Percentiles rank a stretch among this genome's conserved stretches.
Conservation (phyloP, 345 rosid species). For the Aquilaria sinensis region DNA sequence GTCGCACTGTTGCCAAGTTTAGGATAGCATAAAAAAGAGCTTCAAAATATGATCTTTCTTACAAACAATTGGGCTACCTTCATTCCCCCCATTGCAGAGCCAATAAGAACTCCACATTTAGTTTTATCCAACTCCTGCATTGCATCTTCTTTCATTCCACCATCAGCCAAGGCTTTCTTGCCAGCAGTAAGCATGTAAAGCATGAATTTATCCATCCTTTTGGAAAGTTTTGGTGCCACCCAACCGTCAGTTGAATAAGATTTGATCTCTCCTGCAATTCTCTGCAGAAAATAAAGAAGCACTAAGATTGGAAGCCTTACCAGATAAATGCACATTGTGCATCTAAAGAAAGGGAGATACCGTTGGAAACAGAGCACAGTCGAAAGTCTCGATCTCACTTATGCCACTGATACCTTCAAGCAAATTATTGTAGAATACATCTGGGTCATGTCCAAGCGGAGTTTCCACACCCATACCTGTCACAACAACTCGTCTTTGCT, state of each 20-base stretch:
- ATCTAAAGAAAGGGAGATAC: slow-evolving; percentile 29
- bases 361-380: slow-evolving; percentile 74
- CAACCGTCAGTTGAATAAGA: slow-evolving; percentile 79
- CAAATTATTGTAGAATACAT: slow-evolving; percentile 76
- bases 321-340: slow-evolving; percentile 14
- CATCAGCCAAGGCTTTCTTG: slow-evolving; percentile 89
- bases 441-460: slow-evolving; percentile 79
- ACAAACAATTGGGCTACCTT: slow-evolving; percentile 36
- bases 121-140: slow-evolving; percentile 73
- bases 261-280: slow-evolving; percentile 94
- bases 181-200: slow-evolving; percentile 92
- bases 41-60: too few species aligned
- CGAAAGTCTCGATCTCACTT: slow-evolving; percentile 79
- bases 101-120: slow-evolving; percentile 90
- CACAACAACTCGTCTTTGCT: slow-evolving; percentile 85
- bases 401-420: slow-evolving; percentile 88
- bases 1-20: too few species aligned
- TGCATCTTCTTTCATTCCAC: slow-evolving; percentile 70
- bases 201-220: slow-evolving; percentile 97
- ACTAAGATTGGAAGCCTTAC: slow-evolving; percentile 6
- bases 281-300: slow-evolving; percentile 29
- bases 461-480: slow-evolving; percentile 93
- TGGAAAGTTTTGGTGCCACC: slow-evolving; percentile 80
- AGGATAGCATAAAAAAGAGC: too few species aligned
- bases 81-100: slow-evolving; percentile 96